Evolutionary conservation across 2,329 filamentous ascomycete genomes (phyloP), one percentile per base, ranked within the genome.

Genomic region (Colletotrichum tabaci): DNA sequence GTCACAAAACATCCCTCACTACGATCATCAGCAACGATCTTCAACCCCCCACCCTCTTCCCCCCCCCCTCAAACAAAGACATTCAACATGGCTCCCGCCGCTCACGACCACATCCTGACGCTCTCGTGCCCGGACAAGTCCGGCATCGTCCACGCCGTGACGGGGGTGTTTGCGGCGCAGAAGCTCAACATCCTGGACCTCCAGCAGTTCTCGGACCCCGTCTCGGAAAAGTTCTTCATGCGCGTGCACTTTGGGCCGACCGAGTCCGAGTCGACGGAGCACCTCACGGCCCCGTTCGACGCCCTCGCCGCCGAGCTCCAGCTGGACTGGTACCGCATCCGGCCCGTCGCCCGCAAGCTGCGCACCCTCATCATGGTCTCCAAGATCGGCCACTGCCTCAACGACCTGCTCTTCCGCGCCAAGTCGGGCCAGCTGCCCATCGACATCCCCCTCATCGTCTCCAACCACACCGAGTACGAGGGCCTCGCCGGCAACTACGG

Each of bases 301-400:
- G 82, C 85, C 52, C 89, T 94, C 63, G 92, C 92, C 3, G 77
- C 83, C 62, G 85, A 91, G 35, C 89, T 94, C 83, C 78, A 86
- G 69, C 93, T 94, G 90, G 86, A 90, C 76, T 71, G 68, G 68
- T 94, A 93, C 84, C 87, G 93, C 76, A 87, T 96, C 76, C 88
- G 91, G 16, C 89, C 92, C 4, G 88, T 90, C 15, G 84, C 90
- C 61, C 86, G 90, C 77, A 95, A 94, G 84, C 91, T 92, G 68
- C 89, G 91, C 75, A 91, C 95, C 60, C 86, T 96, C 77, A 94
- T 96, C 85, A 96, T 96, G 93, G 94, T 96, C 40, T 95, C 93
- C 77, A 95, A 95, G 85, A 95, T 94, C 77, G 94, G 93, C 10
- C 93, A 96, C 85, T 96, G 93, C 81, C 86, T 96, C 65, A 95